These are phyloP conservation scores for Trichopus zeylanicus DNA, from an alignment of 116 monocot species.

Conservation along the genomic window DNA sequence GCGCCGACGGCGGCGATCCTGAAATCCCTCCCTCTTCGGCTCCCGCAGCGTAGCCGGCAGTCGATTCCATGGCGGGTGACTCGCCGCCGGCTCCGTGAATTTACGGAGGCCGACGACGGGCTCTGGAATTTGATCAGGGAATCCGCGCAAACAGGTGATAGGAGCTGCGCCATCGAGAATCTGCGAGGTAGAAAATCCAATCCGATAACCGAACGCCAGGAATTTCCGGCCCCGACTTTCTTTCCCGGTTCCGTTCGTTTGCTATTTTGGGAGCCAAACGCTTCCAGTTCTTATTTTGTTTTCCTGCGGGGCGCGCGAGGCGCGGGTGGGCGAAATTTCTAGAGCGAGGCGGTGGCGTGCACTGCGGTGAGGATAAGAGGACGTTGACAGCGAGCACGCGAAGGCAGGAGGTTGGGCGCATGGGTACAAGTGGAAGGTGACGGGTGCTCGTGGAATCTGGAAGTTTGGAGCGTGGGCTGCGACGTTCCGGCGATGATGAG, in stretches of 20 bases:
- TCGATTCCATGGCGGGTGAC: constrained; percentile 1
- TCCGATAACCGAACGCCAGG: too few relatives aligned
- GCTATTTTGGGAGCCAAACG: neutral
- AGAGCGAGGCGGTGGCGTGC: neutral
- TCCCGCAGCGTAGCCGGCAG: neutral
- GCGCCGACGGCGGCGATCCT: constrained; percentile 15
- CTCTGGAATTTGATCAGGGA: constrained; percentile 30
- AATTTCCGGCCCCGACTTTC: neutral
- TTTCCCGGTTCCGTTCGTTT: neutral
- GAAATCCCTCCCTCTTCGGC: constrained; percentile 13
- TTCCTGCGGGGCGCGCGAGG: neutral
- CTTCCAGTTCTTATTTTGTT: neutral
- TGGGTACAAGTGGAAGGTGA: neutral
- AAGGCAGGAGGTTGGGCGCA: neutral
- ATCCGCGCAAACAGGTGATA: constrained; percentile 52
- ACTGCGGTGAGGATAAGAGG: neutral
- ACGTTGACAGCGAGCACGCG: neutral
- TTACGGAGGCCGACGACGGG: constrained; percentile 9
- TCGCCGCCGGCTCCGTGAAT: constrained; percentile 3
- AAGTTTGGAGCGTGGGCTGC: constrained; percentile 1
- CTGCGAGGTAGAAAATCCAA: too few relatives aligned
- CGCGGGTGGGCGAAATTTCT: neutral
- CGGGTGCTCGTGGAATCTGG: neutral
- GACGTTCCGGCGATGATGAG: constrained; percentile 1
- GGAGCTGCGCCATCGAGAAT: constrained; percentile 64